These are phyloP conservation scores for Xerocomus brunneocitrinus DNA, from an alignment of 768 basidiomycete genomes.

Conservation along the genomic window DNA sequence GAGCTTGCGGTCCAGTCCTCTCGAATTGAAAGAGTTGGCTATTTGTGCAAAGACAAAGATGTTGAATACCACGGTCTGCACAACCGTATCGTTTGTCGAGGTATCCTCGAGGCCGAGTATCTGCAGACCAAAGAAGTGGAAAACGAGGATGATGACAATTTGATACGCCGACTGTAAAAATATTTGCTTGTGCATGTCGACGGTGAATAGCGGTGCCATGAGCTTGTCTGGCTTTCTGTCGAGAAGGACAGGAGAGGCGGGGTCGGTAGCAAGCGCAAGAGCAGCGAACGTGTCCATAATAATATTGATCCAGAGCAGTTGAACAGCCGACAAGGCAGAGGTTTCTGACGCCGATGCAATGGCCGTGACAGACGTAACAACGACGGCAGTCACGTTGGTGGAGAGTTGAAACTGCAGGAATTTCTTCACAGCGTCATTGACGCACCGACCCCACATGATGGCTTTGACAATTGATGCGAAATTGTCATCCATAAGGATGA, in stretches of 20 bases:
- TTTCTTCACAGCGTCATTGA: constrained; percentile 96
- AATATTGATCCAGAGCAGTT: constrained; percentile 97
- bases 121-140: constrained; percentile 76
- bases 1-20: constrained; percentile 77
- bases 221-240: constrained; percentile 90
- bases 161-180: constrained; percentile 86
- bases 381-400: constrained; percentile 92
- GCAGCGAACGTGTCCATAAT: constrained; percentile 99
- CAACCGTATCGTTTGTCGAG: constrained; percentile 36
- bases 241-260: constrained; percentile 74
- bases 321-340: constrained; percentile 92
- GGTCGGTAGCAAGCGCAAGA: constrained; percentile 94
- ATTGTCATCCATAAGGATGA: constrained; percentile 97
- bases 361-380: constrained; percentile 89
- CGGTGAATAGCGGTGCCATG: constrained; percentile 81
- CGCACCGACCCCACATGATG: constrained; percentile 98
- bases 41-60: constrained; percentile 98
- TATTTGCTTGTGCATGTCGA: constrained; percentile 97
- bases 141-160: constrained; percentile 73
- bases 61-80: constrained; percentile 93
- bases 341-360: constrained; percentile 70
- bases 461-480: constrained; percentile 95
- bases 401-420: constrained; percentile 96
- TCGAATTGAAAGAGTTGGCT: constrained; percentile 90
- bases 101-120: constrained; percentile 60